phyloP scores from a whole-genome alignment of 345 rosid genomes.

The Microthlaspi erraticum region DNA sequence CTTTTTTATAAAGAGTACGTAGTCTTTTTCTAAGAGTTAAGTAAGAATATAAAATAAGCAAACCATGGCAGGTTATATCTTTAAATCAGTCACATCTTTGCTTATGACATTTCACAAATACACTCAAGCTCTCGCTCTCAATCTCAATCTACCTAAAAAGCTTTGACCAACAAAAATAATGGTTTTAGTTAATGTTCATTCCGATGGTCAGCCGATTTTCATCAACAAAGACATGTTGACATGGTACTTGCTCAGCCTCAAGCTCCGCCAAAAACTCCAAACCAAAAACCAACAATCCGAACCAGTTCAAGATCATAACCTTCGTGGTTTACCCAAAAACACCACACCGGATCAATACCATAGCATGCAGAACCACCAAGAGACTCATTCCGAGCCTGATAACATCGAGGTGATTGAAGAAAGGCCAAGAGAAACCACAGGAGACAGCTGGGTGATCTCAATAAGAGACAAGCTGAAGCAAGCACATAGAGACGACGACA shows the following conservation, averaged over 20 bases:
- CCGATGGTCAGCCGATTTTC: constrained; percentile 32
- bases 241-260: constrained; percentile 42
- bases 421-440: constrained; percentile 7
- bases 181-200: constrained; percentile 35
- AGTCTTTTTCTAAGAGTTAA: no score
- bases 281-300: constrained; percentile 18
- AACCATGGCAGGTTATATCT: background rate
- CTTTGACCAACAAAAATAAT: constrained; percentile 30
- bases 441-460: constrained; percentile 60
- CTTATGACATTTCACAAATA: background rate
- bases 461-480: constrained; percentile 65
- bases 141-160: constrained; percentile 20
- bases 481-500: constrained; percentile 65
- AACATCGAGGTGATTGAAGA: constrained; percentile 39
- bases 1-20: no score
- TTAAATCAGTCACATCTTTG: background rate
- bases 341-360: constrained; percentile 18
- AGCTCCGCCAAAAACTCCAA: background rate
- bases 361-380: constrained; percentile 23
- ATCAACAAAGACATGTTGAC: constrained; percentile 39
- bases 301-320: constrained; percentile 13
- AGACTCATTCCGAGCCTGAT: constrained; percentile 2
- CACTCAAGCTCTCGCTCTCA: background rate
- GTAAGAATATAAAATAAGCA: background rate
- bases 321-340: background rate